phyloP scores from a whole-genome alignment of 129 eudicot genomes.

The Silybum marianum region DNA sequence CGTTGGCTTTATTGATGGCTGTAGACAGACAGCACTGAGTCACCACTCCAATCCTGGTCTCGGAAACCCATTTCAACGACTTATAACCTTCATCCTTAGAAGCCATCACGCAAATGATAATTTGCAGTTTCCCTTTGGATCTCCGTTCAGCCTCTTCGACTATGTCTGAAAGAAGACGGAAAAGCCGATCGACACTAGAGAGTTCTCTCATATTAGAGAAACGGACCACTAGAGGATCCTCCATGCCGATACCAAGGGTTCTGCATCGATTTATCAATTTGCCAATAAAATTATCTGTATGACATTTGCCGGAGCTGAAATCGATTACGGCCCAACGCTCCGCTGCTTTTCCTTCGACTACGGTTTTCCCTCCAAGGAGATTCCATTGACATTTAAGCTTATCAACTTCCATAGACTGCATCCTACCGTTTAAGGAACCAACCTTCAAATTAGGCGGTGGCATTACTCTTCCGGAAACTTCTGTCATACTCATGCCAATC shows the following conservation, averaged over 20 bases:
- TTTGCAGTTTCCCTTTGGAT: constrained; percentile 32
- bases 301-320: constrained; percentile 35
- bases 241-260: constrained; percentile 49
- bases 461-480: constrained; percentile 60
- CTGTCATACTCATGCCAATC: constrained; percentile 56
- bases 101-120: constrained; percentile 66
- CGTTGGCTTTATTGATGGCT: constrained; percentile 32
- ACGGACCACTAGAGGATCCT: constrained; percentile 33
- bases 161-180: constrained; percentile 23
- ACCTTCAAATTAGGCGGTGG: constrained; percentile 61
- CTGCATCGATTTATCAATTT: constrained; percentile 41
- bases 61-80: constrained; percentile 62
- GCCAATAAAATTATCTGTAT: constrained; percentile 26
- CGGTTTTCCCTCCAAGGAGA: constrained; percentile 45
- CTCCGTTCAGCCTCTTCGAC: constrained; percentile 27
- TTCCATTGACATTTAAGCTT: constrained; percentile 64
- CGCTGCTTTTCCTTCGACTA: constrained; percentile 49
- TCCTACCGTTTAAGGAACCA: constrained; percentile 34
- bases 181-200: constrained; percentile 13
- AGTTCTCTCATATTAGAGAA: constrained; percentile 34
- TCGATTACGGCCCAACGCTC: constrained; percentile 79
- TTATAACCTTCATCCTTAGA: constrained; percentile 55
- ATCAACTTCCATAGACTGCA: constrained; percentile 40
- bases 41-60: constrained; percentile 65
- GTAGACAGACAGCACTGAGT: constrained; percentile 67